These are phyloP conservation scores for Trametes cinnabarina DNA, from an alignment of 768 basidiomycete genomes.

Conservation along the genomic window DNA sequence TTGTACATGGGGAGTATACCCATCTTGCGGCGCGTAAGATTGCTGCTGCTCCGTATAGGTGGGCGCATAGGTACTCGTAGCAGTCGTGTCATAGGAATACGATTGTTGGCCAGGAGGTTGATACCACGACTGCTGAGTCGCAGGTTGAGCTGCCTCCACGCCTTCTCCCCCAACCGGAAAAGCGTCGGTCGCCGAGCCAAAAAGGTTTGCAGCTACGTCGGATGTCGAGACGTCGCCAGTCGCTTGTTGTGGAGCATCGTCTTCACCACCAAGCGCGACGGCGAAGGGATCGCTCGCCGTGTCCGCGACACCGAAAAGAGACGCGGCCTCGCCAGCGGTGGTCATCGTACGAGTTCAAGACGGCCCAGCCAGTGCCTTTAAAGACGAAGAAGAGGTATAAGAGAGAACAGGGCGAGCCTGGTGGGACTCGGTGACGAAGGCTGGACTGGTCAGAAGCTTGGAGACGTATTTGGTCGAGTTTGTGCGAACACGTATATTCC, in stretches of 20 bases:
- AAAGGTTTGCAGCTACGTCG: constrained; percentile 23
- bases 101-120: constrained; percentile 13
- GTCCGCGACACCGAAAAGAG: constrained; percentile 74
- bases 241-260: constrained; percentile 17
- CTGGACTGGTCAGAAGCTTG: constrained; percentile 10
- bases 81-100: constrained; percentile 7
- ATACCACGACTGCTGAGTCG: constrained; percentile 15
- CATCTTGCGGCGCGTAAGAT: constrained; percentile 13
- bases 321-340: constrained; percentile 74
- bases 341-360: constrained; percentile 42
- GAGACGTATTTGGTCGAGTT: constrained; percentile 40
- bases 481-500: constrained; percentile 37
- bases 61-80: constrained; percentile 7
- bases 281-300: constrained; percentile 42
- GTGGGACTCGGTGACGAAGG: constrained; percentile 9
- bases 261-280: constrained; percentile 19
- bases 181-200: constrained; percentile 20
- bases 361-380: constrained; percentile 15
- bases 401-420: constrained; percentile 4
- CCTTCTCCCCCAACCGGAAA: constrained; percentile 9
- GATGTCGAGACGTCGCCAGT: constrained; percentile 1
- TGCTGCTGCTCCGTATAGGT: constrained; percentile 5
- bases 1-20: constrained; percentile 13
- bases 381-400: constrained; percentile 16
- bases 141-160: background rate